Percentiles rank a stretch among this genome's conserved stretches.
phyloP scores from a whole-genome alignment of 2,329 filamentous ascomycete genomes.

The Fusarium papillatum region DNA sequence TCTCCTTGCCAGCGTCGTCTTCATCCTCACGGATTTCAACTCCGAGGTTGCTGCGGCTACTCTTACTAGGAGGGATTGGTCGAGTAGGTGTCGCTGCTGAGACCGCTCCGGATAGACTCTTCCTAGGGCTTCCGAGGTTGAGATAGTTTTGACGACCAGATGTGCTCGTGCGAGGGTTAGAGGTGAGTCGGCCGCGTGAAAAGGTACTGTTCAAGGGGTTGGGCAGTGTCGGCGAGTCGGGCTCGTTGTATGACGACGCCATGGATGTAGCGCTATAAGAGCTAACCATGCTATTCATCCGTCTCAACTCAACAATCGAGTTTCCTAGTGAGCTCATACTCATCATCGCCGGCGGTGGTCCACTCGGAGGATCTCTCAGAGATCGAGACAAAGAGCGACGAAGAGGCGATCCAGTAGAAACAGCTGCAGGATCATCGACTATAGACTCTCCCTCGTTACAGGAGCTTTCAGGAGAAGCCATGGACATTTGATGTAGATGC shows the following conservation, averaged over 20 bases:
- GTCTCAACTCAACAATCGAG: slow-evolving; percentile 65
- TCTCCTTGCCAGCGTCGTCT: slow-evolving; percentile 45
- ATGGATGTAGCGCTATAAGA: slow-evolving; percentile 57
- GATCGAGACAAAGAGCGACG: slow-evolving; percentile 33
- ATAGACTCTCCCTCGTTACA: slow-evolving; percentile 33
- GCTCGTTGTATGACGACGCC: slow-evolving; percentile 45
- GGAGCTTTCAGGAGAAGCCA: slow-evolving; percentile 41
- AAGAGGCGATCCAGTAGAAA: slow-evolving; percentile 41
- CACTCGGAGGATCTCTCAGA: slow-evolving; percentile 21
- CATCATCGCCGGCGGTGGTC: slow-evolving; percentile 11
- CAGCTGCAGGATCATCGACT: slow-evolving; percentile 23
- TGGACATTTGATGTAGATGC: slow-evolving; percentile 41
- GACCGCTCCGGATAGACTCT: slow-evolving; percentile 12
- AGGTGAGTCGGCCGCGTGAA: slow-evolving; percentile 46
- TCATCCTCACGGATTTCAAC: slow-evolving; percentile 40
- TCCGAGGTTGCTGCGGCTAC: slow-evolving; percentile 26
- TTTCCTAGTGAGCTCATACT: slow-evolving; percentile 49
- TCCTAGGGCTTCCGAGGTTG: slow-evolving; percentile 53
- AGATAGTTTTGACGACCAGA: slow-evolving; percentile 63
- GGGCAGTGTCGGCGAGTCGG: slow-evolving; percentile 56
- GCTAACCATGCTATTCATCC: slow-evolving; percentile 69
- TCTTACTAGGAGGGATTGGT: slow-evolving; percentile 22
- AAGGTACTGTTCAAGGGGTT: slow-evolving; percentile 56
- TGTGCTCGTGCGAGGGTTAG: slow-evolving; percentile 45
- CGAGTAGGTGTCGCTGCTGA: slow-evolving; percentile 4